A percentile compares a stretch with the other conserved stretches of the same genome.
phyloP scores from a whole-genome alignment of 495 filamentous ascomycete species.

The Penicillium silybi region DNA sequence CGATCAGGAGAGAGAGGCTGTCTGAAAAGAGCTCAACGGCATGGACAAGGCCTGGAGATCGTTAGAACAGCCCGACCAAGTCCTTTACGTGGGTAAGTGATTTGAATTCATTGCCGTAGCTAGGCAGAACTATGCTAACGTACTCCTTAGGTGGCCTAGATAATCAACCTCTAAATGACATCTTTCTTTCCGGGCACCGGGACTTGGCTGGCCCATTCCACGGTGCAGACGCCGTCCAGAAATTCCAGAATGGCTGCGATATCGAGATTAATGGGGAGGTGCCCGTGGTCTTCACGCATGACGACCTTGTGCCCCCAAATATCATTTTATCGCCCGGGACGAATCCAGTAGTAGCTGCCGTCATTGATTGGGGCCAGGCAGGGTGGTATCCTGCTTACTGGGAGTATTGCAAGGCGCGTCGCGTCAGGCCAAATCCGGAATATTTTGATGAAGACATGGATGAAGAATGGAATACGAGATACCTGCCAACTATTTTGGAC shows the following conservation, averaged over 20 bases:
- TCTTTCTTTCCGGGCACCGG: slow-evolving; percentile 12
- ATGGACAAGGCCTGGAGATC: slow-evolving; percentile 27
- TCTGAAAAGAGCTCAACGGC: slow-evolving; percentile 37
- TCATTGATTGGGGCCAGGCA: slow-evolving; percentile 41
- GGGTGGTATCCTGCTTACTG: slow-evolving; percentile 47
- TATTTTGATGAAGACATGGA: slow-evolving; percentile 12
- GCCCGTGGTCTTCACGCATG: slow-evolving; percentile 32
- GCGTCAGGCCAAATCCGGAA: slow-evolving; percentile 11
- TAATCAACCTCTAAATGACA: slow-evolving; percentile 22
- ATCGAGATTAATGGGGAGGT: slow-evolving; percentile 17
- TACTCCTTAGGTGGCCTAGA: slow-evolving; percentile 15
- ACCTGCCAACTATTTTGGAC: slow-evolving; percentile 23
- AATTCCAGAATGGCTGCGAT: slow-evolving; percentile 21
- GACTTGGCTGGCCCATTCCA: slow-evolving; percentile 20
- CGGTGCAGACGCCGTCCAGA: slow-evolving; percentile 20
- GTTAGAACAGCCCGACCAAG: slow-evolving; percentile 20
- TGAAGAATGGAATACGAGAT: slow-evolving; percentile 23
- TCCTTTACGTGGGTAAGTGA: slow-evolving; percentile 33
- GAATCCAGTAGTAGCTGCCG: slow-evolving; percentile 27
- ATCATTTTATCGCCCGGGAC: slow-evolving; percentile 30
- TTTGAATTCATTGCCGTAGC: slow-evolving; percentile 4
- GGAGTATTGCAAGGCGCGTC: slow-evolving; percentile 41
- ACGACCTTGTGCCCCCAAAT: slow-evolving; percentile 35
- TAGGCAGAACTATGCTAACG: too few species aligned
- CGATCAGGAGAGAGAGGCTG: slow-evolving; percentile 27